phyloP scores from a whole-genome alignment of 768 basidiomycete species.

The Tubosaeta sp. region DNA sequence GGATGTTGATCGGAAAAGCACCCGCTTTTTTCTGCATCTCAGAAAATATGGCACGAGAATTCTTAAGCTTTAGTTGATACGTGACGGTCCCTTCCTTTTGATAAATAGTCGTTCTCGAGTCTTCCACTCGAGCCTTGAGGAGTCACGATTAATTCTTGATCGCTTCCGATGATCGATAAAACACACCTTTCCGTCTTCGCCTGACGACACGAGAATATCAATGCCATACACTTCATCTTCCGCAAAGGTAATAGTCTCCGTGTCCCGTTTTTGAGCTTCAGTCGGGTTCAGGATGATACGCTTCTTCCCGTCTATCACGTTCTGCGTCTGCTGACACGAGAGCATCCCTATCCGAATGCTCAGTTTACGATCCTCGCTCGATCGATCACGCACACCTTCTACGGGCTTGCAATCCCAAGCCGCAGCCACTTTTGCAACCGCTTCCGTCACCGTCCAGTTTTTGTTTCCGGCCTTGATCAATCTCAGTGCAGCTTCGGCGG shows the following conservation, averaged over 20 bases:
- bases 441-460: constrained; percentile 93
- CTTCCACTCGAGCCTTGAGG: constrained; percentile 77
- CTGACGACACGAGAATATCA: constrained; percentile 84
- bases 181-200: constrained; percentile 84
- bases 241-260: constrained; percentile 79
- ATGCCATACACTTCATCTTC: constrained; percentile 96
- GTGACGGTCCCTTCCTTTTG: constrained; percentile 82
- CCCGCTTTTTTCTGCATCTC: constrained; percentile 99
- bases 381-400: constrained; percentile 59
- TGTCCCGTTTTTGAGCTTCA: constrained; percentile 79
- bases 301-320: constrained; percentile 95
- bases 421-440: constrained; percentile 65
- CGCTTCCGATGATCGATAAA: not conserved
- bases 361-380: not conserved
- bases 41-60: constrained; percentile 91
- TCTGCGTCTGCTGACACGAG: constrained; percentile 91
- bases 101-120: constrained; percentile 89
- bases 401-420: constrained; percentile 88
- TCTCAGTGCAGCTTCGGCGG: constrained; percentile 90
- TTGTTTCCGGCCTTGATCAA: constrained; percentile 88
- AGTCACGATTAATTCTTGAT: not conserved
- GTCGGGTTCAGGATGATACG: constrained; percentile 88
- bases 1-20: constrained; percentile 96
- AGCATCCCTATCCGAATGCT: constrained; percentile 66
- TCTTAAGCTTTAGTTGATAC: constrained; percentile 98